Base-by-base conservation (phyloP, 108 stramenopile species). In the Parmales sp. region DNA sequence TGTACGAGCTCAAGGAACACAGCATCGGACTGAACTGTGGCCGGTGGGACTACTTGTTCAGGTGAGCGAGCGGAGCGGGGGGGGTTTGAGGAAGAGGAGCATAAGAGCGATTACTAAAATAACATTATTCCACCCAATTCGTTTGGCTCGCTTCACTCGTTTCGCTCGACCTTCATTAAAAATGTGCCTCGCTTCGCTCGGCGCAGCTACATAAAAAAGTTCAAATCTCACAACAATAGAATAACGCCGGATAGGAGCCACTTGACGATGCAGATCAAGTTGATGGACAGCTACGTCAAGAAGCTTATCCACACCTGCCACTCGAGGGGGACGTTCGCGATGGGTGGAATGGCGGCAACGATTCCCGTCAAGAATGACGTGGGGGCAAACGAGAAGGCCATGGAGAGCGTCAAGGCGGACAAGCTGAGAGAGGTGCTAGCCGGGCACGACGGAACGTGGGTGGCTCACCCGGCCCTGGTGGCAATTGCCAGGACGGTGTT, bases 371-470 rank as follows among this genome's bases (percentile, higher is more conserved):
- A 89, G 76, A 79, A 90, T 45, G 88, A 92, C 67, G 77, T 84
- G 25, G 76, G 77, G 28, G 78, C 78, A 8, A 90, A 91, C 66
- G 88, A 76, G 20, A 76, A 74, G 37, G 89, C 90, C 16, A 89
- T 93, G 87, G 73, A 83, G 34, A 77, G 79, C 63, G 88, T 93
- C 48, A 82, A 82, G 69, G 71, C 85, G 20, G 93, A 95, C 74
- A 95, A 94, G 77, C 65, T 90, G 29, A 81, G 94, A 28, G 94
- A 95, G 71, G 91, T 88, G 1, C 13, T 76, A 45, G 90, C 90
- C 23, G 94, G 94, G 36, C 94, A 95, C 69, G 94, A 95, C 72
- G 94, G 94, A 13, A 90, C 91, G 23, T 95, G 94, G 94, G 94
- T 95, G 8, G 94, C 94, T n/a, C 94, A 95, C 71, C 94, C 94